Percentiles rank a stretch among this genome's conserved stretches.
Evolutionary conservation across 208 protist genomes (phyloP).

Genomic region (Strigomonas culicis): DNA sequence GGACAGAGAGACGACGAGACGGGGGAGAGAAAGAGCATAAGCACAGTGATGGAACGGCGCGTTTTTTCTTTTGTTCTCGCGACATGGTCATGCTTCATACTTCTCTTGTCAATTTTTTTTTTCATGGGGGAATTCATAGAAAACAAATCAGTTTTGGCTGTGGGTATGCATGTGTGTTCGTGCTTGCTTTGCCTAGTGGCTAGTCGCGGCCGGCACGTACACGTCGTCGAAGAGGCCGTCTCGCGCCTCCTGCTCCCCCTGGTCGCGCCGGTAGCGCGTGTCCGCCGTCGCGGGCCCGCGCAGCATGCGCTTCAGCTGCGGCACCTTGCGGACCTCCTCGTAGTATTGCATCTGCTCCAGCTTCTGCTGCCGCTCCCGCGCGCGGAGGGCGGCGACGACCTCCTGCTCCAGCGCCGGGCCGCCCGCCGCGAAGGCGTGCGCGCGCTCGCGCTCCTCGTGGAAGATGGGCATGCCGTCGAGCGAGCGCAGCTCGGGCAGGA

Average conservation of each 20-base stretch:
- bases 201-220: background rate
- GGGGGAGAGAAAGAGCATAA: too few species aligned
- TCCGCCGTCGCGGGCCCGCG: constrained; percentile 10
- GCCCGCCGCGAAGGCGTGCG: constrained; percentile 57
- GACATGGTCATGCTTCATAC: too few species aligned
- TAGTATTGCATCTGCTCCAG: constrained; percentile 42
- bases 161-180: too few species aligned
- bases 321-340: constrained; percentile 14
- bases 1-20: too few species aligned
- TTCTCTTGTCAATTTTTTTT: background rate
- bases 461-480: constrained; percentile 77
- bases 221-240: background rate
- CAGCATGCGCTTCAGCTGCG: background rate
- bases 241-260: background rate
- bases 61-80: too few species aligned
- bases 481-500: constrained; percentile 45
- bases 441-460: constrained; percentile 56
- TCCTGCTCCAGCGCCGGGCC: constrained; percentile 41
- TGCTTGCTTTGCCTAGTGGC: background rate
- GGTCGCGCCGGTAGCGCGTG: too few species aligned
- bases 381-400: constrained; percentile 24
- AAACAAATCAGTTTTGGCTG: background rate
- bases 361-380: constrained; percentile 19
- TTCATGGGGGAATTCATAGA: background rate
- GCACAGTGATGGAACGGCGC: too few species aligned